These are phyloP conservation scores for Gynostemma pentaphyllum DNA, from an alignment of 306 rosid genomes.

Conservation along the genomic window DNA sequence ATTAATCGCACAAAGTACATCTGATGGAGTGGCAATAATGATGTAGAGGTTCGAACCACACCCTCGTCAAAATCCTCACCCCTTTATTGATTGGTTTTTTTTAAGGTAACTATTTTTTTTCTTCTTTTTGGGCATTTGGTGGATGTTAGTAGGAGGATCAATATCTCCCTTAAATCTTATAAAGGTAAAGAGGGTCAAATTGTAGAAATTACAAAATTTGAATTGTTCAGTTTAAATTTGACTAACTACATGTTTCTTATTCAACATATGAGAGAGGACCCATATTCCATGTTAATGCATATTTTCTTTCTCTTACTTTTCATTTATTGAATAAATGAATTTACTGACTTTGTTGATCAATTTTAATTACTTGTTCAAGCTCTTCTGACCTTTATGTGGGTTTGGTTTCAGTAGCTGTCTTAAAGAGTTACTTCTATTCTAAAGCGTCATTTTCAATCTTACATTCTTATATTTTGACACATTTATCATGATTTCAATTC, in stretches of 20 bases:
- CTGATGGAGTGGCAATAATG: too few species aligned
- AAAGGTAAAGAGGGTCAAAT: background rate
- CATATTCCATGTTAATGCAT: background rate
- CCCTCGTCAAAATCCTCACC: too few species aligned
- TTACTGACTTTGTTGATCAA: background rate
- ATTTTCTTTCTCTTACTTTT: background rate
- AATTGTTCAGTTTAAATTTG: background rate
- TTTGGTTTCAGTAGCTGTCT: background rate
- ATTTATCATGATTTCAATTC: background rate
- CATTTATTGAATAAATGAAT: background rate
- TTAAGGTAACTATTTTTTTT: background rate
- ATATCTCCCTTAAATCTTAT: too few species aligned
- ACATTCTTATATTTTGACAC: background rate
- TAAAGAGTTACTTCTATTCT: background rate
- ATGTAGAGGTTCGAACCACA: too few species aligned
- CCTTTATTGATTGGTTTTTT: background rate
- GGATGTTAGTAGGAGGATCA: background rate
- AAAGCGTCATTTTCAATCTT: background rate
- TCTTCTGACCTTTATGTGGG: background rate
- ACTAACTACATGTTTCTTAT: background rate
- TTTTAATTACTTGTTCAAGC: background rate
- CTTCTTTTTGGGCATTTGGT: background rate
- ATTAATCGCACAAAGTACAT: too few species aligned
- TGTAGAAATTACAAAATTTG: background rate
- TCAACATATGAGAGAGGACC: background rate